Base-by-base conservation (phyloP, 2,329 filamentous ascomycete genomes). In the Aspergillus quadricinctus region DNA sequence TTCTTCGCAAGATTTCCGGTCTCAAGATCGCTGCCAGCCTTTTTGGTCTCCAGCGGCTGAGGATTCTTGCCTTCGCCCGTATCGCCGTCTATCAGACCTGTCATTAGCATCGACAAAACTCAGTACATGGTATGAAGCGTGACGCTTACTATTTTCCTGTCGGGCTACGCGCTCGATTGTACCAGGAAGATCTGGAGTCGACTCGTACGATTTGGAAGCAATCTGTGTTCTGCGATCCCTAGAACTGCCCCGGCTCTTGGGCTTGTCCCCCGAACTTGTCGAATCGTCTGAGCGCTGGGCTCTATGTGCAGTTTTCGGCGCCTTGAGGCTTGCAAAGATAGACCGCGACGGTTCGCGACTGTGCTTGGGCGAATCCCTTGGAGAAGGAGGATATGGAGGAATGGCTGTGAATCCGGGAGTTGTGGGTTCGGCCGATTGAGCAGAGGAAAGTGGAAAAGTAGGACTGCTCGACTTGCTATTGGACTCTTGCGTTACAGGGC, bases 261-360 rank as follows among this genome's bases (percentile, higher is more conserved):
- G 67, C 19, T 68, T 71, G 14, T 76, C 74, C 17, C 63, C 64
- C 0, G 67, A 71, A 51, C 72, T 69, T 21, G 67, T 68, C 10
- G 71, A 74, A 43, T 70, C 65, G 55, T 79, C 76, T 21, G 76
- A 77, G 35, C 66, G 64, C 37, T 77, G 74, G 35, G 75, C 59
- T 55, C 68, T 70, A 51, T 78, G 75, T 1, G 75, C 75, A 11
- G 76, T 73, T 59, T 76, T 77, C 3, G 76, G 76, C 5, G 76
- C 76, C 65, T 77, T 78, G 46, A 79, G 66, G 55, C 72, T 78
- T 11, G 76, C 73, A 57, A 79, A 79, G 54, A 79, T 78, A 3
- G 75, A 77, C 50, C 72, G 75, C 3, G 77, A 79, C 3, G 71
- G 64, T 58, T 79, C 77, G 54, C 77, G 73, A 14, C 64, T 66